Evolutionary conservation across 805 yeast species (phyloP), one percentile per base, ranked within the genome.

Genomic region (Ogataea wickerhamii): DNA sequence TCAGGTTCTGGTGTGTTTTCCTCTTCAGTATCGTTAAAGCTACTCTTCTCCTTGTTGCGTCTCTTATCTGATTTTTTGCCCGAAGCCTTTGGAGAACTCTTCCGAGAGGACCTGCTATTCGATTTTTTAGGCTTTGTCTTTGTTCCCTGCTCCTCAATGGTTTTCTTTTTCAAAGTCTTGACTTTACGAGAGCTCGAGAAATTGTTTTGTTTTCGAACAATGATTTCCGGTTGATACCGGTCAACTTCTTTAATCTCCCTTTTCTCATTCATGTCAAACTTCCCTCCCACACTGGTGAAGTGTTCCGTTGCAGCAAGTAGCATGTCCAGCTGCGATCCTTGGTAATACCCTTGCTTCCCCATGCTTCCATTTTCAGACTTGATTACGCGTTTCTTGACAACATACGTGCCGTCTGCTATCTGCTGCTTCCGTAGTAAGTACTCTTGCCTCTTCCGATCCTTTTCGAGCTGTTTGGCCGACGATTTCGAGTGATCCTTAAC

Each of bases 271-370:
- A 33, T 36, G 20, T 34, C 41, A 16, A 46, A 35, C 10, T 28
- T 34, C 16, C 44, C 45, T 4, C 57, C 61, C 7, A 48, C 41
- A 29, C 41, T 48, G 2, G 56, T 47, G 28, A 60, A 57, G 38
- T 44, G 47, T 19, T 40, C 36, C 5, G 63, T 45, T 3, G 61
- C 61, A 18, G 51, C 51, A 13, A 53, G 33, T 11, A 59, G 40
- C 28, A 28, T 41, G 1, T 52, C 50, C 18, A 49, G 20, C 28
- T 39, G 34, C 11, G 41, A 34, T 12, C 60, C 60, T 5, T 30
- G 18, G 32, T 51, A 56, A 37, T 52, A 54, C 0, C 22, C 21
- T 22, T 8, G 12, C 12, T 8, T 12, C 14, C 29, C 17, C 17
- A 14, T 8, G 5, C 36, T 28, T 2, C 24, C 23, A 16, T 34